Evolutionary conservation across 2,329 filamentous ascomycete genomes (phyloP).

Genomic region (Rachicladosporium sp.): DNA sequence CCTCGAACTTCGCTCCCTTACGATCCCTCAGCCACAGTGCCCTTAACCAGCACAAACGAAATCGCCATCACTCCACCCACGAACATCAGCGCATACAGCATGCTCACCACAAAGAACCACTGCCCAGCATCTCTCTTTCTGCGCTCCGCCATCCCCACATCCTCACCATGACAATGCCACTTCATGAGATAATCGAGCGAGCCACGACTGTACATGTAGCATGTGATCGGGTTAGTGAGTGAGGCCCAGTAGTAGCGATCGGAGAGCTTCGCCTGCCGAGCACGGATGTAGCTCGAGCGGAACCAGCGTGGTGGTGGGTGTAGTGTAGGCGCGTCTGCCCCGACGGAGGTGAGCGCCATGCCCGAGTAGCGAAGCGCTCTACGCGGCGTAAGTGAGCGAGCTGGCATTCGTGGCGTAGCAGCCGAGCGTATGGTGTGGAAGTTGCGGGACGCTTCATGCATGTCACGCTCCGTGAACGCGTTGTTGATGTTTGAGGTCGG

Average conservation of each 20-base stretch:
- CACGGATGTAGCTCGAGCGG: neutral
- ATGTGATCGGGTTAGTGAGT: constrained; percentile 1
- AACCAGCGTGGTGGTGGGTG: neutral
- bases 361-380: constrained; percentile 3
- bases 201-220: constrained; percentile 5
- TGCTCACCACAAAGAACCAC: no score
- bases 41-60: no score
- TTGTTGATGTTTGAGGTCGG: constrained; percentile 8
- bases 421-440: constrained; percentile 3
- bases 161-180: no score
- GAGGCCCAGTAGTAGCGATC: neutral
- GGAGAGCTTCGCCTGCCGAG: constrained; percentile 2
- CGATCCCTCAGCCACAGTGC: no score
- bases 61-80: no score
- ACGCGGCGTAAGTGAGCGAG: neutral
- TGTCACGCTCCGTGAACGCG: constrained; percentile 7
- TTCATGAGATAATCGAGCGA: neutral
- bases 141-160: no score
- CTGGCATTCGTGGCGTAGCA: neutral
- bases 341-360: constrained; percentile 1
- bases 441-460: constrained; percentile 3
- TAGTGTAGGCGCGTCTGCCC: neutral
- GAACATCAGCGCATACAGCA: no score
- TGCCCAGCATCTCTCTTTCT: no score
- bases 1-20: no score